Evolutionary conservation across 805 yeast species (phyloP), one percentile per base, ranked within the genome.

Genomic region (Saturnispora ahearnii): DNA sequence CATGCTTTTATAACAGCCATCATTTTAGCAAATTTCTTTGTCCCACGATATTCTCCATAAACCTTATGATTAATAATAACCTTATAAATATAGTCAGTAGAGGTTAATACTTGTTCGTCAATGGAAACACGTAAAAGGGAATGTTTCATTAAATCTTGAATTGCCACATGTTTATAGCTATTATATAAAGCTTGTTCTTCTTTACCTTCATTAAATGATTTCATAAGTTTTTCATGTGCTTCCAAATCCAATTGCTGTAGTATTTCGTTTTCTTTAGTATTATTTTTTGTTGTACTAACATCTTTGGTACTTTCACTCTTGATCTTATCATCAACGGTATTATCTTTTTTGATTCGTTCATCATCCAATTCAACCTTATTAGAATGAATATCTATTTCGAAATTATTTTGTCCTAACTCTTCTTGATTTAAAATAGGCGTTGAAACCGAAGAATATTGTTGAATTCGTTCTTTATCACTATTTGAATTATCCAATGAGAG

Each of bases 1-100:
- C 45, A 47, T 26, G 50, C 50, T 34, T 29, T 15, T 15, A 47
- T 34, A 32, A 44, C 50, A 18, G 50, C 50, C 42, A 47, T 40
- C 15, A 41, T 47, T 34, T 41, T 47, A 11, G 50, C 37, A n/a
- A 31, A 41, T 30, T 47, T 47, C 45, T 47, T 47, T 22, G 41
- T 47, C 10, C 36, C 45, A n/a, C 45, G 28, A 34, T 41, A 33
- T 29, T 41, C 45, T 24, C 41, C 32, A 10, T 24, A 41, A 32
- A 41, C 11, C 24, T 26, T 28, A 13, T 47, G 26, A 30, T 28
- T 21, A n/a, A 18, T 31, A 9, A 22, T n/a, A 12, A 46, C 38
- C 15, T 30, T 28, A n/a, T 22, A 32, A 6, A n/a, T 38, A 12
- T 30, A 46, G 31, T 46, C 38, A 5, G 44, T 36, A 11, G 40